Conservation (phyloP, 2,329 filamentous ascomycete species). For the Cladosporium sp. region DNA sequence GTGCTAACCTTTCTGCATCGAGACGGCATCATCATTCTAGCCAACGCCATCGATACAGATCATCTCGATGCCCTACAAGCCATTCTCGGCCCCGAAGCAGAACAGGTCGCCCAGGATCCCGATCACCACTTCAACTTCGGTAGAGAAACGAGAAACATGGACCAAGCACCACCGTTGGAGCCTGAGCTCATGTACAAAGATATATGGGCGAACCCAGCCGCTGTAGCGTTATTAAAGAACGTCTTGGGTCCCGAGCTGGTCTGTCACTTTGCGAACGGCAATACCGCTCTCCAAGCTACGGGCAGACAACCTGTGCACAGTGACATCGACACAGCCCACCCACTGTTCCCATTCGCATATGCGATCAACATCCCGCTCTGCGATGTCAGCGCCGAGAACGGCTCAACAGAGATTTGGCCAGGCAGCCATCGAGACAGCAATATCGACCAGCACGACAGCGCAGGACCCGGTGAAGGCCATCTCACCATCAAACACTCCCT, state of each 20-base stretch:
- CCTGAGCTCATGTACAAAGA: slow-evolving; percentile 48
- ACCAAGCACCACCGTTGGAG: slow-evolving; percentile 43
- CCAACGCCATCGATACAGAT: not conserved
- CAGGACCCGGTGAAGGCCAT: slow-evolving; percentile 54
- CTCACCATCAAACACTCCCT: slow-evolving; percentile 49
- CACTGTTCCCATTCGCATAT: slow-evolving; percentile 57
- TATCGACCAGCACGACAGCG: slow-evolving; percentile 50
- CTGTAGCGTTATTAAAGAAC: not conserved
- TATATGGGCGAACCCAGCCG: slow-evolving; percentile 46
- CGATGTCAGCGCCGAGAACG: slow-evolving; percentile 55
- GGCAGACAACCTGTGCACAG: slow-evolving; percentile 59
- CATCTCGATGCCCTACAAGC: slow-evolving; percentile 36
- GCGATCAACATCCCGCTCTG: slow-evolving; percentile 58
- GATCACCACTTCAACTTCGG: slow-evolving; percentile 38
- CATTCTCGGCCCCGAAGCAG: slow-evolving; percentile 35
- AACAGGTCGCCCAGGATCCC: slow-evolving; percentile 36
- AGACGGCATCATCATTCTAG: slow-evolving; percentile 20
- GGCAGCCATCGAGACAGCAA: slow-evolving; percentile 51
- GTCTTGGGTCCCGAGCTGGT: slow-evolving; percentile 26
- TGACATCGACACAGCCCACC: slow-evolving; percentile 62
- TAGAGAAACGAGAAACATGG: slow-evolving; percentile 39
- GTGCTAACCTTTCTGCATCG: slow-evolving; percentile 28
- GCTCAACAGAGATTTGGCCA: slow-evolving; percentile 62
- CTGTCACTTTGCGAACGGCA: slow-evolving; percentile 61
- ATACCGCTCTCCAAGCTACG: slow-evolving; percentile 54